Evolutionary conservation across 2,329 filamentous ascomycete species (phyloP).

Genomic region (Escovopsis sp.): DNA sequence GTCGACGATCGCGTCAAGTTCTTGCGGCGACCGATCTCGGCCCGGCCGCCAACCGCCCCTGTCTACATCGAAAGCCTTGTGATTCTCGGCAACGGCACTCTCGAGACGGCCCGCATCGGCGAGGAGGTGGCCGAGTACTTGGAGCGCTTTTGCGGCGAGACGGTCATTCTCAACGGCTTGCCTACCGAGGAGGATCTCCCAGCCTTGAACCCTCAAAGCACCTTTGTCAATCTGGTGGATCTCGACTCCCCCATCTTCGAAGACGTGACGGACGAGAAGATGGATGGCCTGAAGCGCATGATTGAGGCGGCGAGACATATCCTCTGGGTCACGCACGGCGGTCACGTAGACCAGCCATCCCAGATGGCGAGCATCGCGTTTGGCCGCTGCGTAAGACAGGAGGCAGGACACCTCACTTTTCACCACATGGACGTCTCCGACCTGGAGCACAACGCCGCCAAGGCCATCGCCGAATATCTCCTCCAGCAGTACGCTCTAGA

Average conservation of each 20-base stretch:
- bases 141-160: neutral
- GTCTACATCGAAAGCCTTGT: neutral
- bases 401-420: neutral
- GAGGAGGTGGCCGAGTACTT: neutral
- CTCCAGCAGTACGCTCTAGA: constrained; percentile 3
- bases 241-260: constrained; percentile 6
- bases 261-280: neutral
- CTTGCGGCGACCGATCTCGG: neutral
- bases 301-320: neutral
- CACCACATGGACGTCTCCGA: neutral
- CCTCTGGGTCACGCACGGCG: neutral
- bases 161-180: neutral
- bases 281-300: constrained; percentile 2
- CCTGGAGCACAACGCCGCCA: neutral
- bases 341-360: neutral
- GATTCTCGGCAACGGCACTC: neutral
- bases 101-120: neutral
- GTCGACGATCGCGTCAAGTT: neutral
- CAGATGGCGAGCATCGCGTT: neutral
- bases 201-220: neutral
- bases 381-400: neutral
- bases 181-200: neutral
- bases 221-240: constrained; percentile 4
- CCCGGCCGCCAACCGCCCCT: neutral
- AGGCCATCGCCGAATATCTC: constrained; percentile 2